Conservation (phyloP, 2,329 filamentous ascomycete genomes). For the Aureobasidium melanogenum region DNA sequence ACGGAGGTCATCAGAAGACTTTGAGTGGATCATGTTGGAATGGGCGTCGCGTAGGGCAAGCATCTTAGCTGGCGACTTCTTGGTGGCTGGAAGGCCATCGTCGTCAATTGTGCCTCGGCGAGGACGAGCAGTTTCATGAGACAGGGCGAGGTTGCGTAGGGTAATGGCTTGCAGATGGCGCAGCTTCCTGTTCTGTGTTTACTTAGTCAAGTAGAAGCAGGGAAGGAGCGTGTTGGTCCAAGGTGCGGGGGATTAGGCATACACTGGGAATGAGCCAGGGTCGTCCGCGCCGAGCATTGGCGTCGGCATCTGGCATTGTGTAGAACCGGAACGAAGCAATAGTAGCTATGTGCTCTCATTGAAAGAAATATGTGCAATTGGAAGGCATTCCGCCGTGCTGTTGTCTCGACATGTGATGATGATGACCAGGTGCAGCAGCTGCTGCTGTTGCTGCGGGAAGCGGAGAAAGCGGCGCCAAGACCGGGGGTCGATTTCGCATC, state of each 20-base stretch:
- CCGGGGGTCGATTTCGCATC: slow-evolving; percentile 1
- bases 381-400: too few relatives aligned
- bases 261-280: slow-evolving; percentile 47
- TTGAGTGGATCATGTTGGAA: slow-evolving; percentile 44
- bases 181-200: slow-evolving; percentile 66
- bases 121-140: slow-evolving; percentile 36
- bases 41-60: slow-evolving; percentile 42
- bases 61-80: slow-evolving; percentile 60
- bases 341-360: background rate
- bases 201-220: background rate
- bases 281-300: slow-evolving; percentile 32
- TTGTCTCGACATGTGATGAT: slow-evolving; percentile 1
- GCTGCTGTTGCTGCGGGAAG: background rate
- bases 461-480: background rate
- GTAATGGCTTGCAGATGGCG: slow-evolving; percentile 82
- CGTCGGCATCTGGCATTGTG: background rate
- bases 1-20: slow-evolving; percentile 48
- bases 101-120: slow-evolving; percentile 63
- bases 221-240: background rate
- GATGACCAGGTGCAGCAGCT: background rate
- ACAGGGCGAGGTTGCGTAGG: slow-evolving; percentile 73
- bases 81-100: slow-evolving; percentile 58
- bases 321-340: background rate
- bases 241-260: slow-evolving; percentile 15
- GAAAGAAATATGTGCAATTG: background rate